These are phyloP conservation scores for Oryza punctata DNA, from an alignment of 176 grass and related monocot genomes.

Conservation along the genomic window DNA sequence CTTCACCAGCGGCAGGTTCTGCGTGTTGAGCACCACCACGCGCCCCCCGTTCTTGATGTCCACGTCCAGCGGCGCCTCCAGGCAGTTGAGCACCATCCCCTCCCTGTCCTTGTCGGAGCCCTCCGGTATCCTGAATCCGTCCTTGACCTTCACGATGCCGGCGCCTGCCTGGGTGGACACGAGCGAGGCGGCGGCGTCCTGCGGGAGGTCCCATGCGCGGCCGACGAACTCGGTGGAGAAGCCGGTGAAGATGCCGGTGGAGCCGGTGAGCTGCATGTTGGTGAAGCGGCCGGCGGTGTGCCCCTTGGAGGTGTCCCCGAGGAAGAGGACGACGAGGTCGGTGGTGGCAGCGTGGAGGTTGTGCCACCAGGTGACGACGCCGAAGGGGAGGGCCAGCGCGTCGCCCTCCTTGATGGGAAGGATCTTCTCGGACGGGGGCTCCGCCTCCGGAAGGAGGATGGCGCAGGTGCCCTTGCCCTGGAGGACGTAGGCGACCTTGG, in stretches of 20 bases:
- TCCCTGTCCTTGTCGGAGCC: conserved; percentile 33
- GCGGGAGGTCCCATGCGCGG: conserved; percentile 64
- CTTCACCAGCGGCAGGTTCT: conserved; percentile 62
- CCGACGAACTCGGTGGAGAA: conserved; percentile 71
- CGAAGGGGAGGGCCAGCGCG: conserved; percentile 68
- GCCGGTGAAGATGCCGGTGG: conserved; percentile 71
- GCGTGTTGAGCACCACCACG: conserved; percentile 63
- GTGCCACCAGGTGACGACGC: conserved; percentile 76
- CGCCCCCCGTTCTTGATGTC: conserved; percentile 62
- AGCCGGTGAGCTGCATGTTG: conserved; percentile 62
- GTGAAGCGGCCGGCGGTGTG: conserved; percentile 63
- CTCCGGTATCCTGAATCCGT: conserved; percentile 50
- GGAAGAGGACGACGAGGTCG: conserved; percentile 65
- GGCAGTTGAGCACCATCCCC: conserved; percentile 72
- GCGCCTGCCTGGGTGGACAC: conserved; percentile 50
- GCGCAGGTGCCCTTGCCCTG: conserved; percentile 49
- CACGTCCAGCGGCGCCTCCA: conserved; percentile 66
- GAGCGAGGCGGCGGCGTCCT: conserved; percentile 40
- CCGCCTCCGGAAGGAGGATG: conserved; percentile 54
- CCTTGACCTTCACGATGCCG: conserved; percentile 45
- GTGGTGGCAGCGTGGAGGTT: conserved; percentile 33
- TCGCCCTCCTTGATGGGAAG: conserved; percentile 71
- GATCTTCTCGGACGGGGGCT: conserved; percentile 63
- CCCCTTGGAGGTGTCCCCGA: conserved; percentile 76
- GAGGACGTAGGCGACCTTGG: conserved; percentile 80